Base-by-base conservation (phyloP, 768 basidiomycete species). In the Naganishia onofrii region DNA sequence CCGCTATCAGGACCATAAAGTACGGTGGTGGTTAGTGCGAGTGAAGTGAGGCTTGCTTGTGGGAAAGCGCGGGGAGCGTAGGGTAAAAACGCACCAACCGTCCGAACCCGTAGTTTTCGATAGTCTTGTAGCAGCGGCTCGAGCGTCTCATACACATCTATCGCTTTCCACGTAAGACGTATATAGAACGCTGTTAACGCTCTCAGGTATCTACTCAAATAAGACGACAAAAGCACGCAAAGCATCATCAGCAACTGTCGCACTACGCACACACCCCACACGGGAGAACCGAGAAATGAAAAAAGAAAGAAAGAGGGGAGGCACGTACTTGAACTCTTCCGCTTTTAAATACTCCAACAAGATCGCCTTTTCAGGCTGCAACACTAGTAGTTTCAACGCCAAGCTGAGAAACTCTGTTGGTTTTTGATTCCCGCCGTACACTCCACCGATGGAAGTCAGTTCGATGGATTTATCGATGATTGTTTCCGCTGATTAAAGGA, bases 291-390 rank as follows among this genome's bases (percentile, higher is more conserved):
- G 10, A 38, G 4, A 9, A 2, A 4, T 23, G 6, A 51, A 42
- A 29, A 36, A 36, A 4, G 34, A 36, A 36, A 4, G 34, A 12
- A 36, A 4, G 34, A 12, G 12, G 6, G 12, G 34, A 36, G 6
- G 12, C n/a, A 84, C 90, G 67, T 73, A 95, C 96, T 99, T 99
- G 85, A 97, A 99, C 80, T 99, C 96, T 71, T 98, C 96, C 8
- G 93, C 96, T 67, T 88, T 87, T 28, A 99, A 83, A 79, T 99
- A 99, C 78, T 98, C 96, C 0, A 98, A 83, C 63, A 98, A 79
- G 66, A 99, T 97, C 82, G 98, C 96, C 80, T 94, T 95, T 82
- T 97, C 92, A 3, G 96, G 96, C 78, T 98, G 96, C 60, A 99
- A 88, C 82, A 97, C 95, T 53, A 99, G 85, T 63, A 99, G 85